A percentile compares a stretch with the other conserved stretches of the same genome.
Evolutionary conservation across 169 alveolate species (phyloP).

Genomic region (Theileria orientalis): DNA sequence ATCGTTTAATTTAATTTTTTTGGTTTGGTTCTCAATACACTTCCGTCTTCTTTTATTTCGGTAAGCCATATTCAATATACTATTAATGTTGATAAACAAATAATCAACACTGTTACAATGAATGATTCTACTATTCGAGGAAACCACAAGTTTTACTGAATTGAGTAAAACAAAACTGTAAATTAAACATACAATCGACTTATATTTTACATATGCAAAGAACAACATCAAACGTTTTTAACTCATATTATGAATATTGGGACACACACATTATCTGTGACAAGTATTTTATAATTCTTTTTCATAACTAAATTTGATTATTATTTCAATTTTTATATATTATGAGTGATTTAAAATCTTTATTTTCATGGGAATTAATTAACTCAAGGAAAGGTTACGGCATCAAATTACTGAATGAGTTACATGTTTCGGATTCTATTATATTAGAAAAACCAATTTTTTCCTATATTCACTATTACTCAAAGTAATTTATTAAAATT

Average conservation of each 20-base stretch:
- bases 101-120: too few species aligned
- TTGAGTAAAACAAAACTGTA: too few species aligned
- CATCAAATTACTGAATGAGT: neutral
- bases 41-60: too few species aligned
- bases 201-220: conserved; percentile 7
- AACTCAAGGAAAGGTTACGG: conserved; percentile 40
- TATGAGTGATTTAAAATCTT: neutral
- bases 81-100: too few species aligned
- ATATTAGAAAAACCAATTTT: conserved; percentile 39
- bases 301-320: neutral
- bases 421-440: neutral
- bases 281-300: neutral
- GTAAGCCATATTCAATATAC: too few species aligned
- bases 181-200: neutral
- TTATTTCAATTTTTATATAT: neutral
- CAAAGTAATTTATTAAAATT: conserved; percentile 40
- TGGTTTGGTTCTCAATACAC: too few species aligned
- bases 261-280: conserved; percentile 1
- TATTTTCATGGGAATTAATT: conserved; percentile 10
- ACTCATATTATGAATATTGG: neutral
- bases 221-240: neutral
- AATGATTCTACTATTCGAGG: too few species aligned
- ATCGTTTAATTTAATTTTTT: too few species aligned
- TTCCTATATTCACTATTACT: conserved; percentile 40
- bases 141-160: too few species aligned